These are phyloP conservation scores for Colletotrichum eremochloae DNA, from an alignment of 2,329 filamentous ascomycete species.

Conservation along the genomic window DNA sequence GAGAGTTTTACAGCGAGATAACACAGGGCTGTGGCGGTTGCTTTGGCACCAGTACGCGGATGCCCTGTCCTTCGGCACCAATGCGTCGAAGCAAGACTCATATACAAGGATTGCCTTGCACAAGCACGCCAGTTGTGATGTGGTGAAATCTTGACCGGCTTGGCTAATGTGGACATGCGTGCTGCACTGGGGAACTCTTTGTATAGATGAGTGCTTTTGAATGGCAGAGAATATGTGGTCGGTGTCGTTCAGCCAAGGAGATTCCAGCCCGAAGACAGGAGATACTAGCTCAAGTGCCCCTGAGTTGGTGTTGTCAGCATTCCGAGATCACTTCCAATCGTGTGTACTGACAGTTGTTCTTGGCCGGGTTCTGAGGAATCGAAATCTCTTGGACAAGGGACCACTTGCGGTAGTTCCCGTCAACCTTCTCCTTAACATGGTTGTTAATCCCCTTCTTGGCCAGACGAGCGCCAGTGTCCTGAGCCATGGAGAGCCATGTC, in stretches of 20 bases:
- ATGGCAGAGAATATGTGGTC: slow-evolving; percentile 50
- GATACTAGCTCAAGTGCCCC: slow-evolving; percentile 54
- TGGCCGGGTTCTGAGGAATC: slow-evolving; percentile 49
- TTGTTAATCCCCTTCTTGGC: slow-evolving; percentile 50
- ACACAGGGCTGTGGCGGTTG: slow-evolving; percentile 48
- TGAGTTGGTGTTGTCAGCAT: slow-evolving; percentile 23
- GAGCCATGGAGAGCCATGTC: slow-evolving; percentile 52
- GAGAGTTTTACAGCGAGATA: slow-evolving; percentile 43
- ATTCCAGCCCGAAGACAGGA: slow-evolving; percentile 49
- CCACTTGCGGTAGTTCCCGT: slow-evolving; percentile 53
- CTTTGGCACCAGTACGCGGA: slow-evolving; percentile 54
- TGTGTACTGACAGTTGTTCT: slow-evolving; percentile 49
- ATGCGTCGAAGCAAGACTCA: slow-evolving; percentile 51
- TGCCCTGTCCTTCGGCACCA: slow-evolving; percentile 46
- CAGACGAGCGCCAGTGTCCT: slow-evolving; percentile 51
- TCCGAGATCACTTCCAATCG: too few species aligned
- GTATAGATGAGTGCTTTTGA: slow-evolving; percentile 46
- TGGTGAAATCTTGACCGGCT: slow-evolving; percentile 34
- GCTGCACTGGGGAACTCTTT: slow-evolving; percentile 49
- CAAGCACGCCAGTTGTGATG: slow-evolving; percentile 47
- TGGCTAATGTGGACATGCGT: slow-evolving; percentile 55
- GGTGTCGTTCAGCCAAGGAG: slow-evolving; percentile 49
- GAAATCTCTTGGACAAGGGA: slow-evolving; percentile 55
- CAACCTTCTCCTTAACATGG: slow-evolving; percentile 51
- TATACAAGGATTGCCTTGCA: slow-evolving; percentile 52